A percentile compares a stretch with the other conserved stretches of the same genome.
Evolutionary conservation across 768 basidiomycete genomes (phyloP).

Genomic region (Calvatia gigantea): DNA sequence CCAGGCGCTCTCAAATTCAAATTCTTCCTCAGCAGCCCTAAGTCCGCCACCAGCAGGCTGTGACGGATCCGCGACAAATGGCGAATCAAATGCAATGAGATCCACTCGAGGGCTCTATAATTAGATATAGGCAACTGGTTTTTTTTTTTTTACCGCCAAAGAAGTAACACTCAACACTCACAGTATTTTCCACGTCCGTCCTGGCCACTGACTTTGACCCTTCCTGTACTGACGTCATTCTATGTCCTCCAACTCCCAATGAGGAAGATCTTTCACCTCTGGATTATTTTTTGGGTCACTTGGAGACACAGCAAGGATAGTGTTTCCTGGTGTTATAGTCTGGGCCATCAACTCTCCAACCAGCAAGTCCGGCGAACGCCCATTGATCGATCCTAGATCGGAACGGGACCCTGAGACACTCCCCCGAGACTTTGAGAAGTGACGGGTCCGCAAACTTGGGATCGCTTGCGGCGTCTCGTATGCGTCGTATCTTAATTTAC

Average conservation of each 20-base stretch:
- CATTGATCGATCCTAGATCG: conserved; percentile 20
- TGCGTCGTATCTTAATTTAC: conserved; percentile 62
- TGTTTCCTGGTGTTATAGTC: conserved; percentile 39
- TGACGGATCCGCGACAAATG: conserved; percentile 50
- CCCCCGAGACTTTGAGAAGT: conserved; percentile 24
- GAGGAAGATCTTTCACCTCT: conserved; percentile 8
- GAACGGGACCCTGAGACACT: conserved; percentile 32
- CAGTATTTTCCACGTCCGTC: conserved; percentile 18
- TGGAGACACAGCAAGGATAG: conserved; percentile 32
- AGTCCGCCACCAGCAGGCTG: conserved; percentile 14
- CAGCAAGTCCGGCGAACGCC: background rate
- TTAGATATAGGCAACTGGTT: conserved; percentile 3
- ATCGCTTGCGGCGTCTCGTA: conserved; percentile 60
- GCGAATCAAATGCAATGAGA: conserved; percentile 74
- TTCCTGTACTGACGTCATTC: background rate
- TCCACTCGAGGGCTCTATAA: conserved; percentile 38
- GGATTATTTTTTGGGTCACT: conserved; percentile 26
- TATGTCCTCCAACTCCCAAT: background rate
- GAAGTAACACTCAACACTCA: too few species aligned
- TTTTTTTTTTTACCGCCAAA: background rate
- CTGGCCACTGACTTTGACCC: background rate
- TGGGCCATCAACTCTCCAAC: conserved; percentile 19
- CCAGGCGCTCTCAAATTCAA: conserved; percentile 61
- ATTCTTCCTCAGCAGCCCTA: conserved; percentile 13
- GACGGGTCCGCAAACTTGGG: conserved; percentile 36